Base-by-base conservation (phyloP, 2,329 filamentous ascomycete species). In the Calonectria honghensis region DNA sequence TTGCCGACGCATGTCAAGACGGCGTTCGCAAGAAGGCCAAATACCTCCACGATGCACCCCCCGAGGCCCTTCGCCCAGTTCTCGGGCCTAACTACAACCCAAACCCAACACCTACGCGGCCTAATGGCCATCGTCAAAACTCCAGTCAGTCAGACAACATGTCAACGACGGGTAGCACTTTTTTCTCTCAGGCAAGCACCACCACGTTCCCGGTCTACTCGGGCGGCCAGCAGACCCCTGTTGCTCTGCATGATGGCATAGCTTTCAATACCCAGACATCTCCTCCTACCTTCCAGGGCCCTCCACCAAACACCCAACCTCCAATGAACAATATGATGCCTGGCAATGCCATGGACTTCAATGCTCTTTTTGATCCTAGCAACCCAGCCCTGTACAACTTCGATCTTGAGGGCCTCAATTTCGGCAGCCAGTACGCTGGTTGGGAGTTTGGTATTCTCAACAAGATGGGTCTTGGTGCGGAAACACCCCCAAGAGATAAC, bases 1-100 rank as follows among this genome's bases (percentile, higher is more conserved):
- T 98, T 29, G 94, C 96, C 81, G 96, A 98, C 84, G 92, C 92
- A 75, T 99, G 97, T 83, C 96, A 98, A 85, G 97, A 99, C 83
- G 97, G 97, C 69, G 96, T 98, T 67, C 94, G 97, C 77, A 99
- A 99, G 86, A 99, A 98, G 90, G 97, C 97, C 68, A 99, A 99
- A 85, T 99, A 99, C 85, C 94, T 99, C 72, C 96, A 98, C 83
- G 97, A 98, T 89, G 96, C 96, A 32, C 96, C 96, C 45, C 92
- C 95, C 68, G 96, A 97, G 84, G 96, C 96, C 59, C 89, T 98
- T 76, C 91, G 96, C 83, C 95, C 96, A n/a, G 95, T 97, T 52
- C 90, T 97, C 63, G 93, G 93, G 6, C 92, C 93, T 37, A 92
- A 90, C 76, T 94, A 92, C 81, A 95, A 94, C 81, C 91, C 90